These are phyloP conservation scores for Plasmodium sp. DNA, from an alignment of 169 alveolate species.

Conservation along the genomic window DNA sequence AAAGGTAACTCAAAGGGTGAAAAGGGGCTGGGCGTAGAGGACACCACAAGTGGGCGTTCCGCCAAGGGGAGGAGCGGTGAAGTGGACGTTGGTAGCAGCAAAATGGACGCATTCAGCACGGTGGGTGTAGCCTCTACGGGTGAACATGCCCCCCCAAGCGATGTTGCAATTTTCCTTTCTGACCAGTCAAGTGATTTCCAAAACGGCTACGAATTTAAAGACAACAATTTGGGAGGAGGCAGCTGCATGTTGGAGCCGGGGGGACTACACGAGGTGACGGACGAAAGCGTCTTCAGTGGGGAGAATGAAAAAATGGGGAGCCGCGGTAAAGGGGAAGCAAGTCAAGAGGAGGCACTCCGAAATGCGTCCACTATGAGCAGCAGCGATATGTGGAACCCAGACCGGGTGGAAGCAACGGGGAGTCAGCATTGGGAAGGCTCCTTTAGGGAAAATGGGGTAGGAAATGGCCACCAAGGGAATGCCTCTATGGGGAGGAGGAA, in stretches of 20 bases:
- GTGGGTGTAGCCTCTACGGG: not conserved
- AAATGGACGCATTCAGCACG: not conserved
- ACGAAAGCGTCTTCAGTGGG: not conserved
- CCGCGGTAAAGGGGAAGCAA: not conserved
- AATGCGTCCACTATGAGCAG: not conserved
- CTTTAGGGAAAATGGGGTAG: not conserved
- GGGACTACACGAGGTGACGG: not conserved
- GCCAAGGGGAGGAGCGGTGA: not conserved
- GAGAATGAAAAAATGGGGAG: not conserved
- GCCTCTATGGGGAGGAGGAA: not conserved
- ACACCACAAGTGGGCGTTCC: not conserved
- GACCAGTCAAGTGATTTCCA: not conserved
- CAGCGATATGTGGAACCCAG: not conserved
- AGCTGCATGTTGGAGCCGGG: not conserved
- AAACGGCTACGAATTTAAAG: not conserved
- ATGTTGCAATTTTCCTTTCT: not conserved
- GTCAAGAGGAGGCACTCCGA: not conserved
- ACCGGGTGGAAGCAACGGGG: not conserved
- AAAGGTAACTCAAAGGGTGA: not conserved
- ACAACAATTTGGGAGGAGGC: not conserved
- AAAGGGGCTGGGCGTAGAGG: not conserved
- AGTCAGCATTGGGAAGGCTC: not conserved
- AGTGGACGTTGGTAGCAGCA: not conserved
- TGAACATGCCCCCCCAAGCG: not conserved
- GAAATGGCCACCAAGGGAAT: not conserved